Percentiles rank a stretch among this genome's conserved stretches.
These are phyloP conservation scores for Allantophomopsis cytisporea DNA, from an alignment of 2,329 filamentous ascomycete genomes.

Conservation along the genomic window DNA sequence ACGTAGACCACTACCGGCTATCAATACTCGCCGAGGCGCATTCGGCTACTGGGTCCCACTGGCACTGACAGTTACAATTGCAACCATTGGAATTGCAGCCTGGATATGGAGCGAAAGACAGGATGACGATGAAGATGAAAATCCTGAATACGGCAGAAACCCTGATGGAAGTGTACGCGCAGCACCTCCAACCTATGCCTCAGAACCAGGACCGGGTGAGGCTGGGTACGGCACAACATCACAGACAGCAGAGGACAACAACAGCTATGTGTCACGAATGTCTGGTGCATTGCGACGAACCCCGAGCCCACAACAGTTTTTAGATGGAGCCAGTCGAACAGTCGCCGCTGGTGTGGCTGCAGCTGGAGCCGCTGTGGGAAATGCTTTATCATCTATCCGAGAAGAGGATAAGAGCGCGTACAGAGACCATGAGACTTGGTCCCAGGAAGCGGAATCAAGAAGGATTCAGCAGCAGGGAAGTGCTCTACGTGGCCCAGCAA, in stretches of 20 bases:
- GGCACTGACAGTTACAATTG: slow-evolving; percentile 73
- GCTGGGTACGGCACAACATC: slow-evolving; percentile 26
- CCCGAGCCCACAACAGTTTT: slow-evolving; percentile 77
- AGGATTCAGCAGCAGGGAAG: slow-evolving; percentile 9
- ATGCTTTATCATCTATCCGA: slow-evolving; percentile 68
- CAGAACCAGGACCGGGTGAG: slow-evolving; percentile 21
- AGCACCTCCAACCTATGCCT: slow-evolving; percentile 23
- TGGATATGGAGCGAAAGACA: slow-evolving; percentile 90
- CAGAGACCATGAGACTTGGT: slow-evolving; percentile 83
- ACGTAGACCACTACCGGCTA: slow-evolving; percentile 26
- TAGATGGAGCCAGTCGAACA: slow-evolving; percentile 70
- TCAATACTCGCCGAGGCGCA: slow-evolving; percentile 43
- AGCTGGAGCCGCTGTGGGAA: slow-evolving; percentile 70
- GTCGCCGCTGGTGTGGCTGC: slow-evolving; percentile 73
- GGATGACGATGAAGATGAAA: slow-evolving; percentile 52
- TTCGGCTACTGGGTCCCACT: slow-evolving; percentile 85
- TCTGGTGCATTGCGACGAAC: slow-evolving; percentile 70
- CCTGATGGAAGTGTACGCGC: slow-evolving; percentile 17
- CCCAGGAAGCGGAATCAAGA: slow-evolving; percentile 71
- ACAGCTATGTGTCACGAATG: slow-evolving; percentile 61
- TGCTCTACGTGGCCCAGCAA: slow-evolving; percentile 11
- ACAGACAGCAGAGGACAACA: slow-evolving; percentile 28
- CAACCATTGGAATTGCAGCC: slow-evolving; percentile 72
- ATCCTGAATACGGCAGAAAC: slow-evolving; percentile 22
- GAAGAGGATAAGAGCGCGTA: slow-evolving; percentile 74